A percentile compares a stretch with the other conserved stretches of the same genome.
Evolutionary conservation across 352 stramenopile species (phyloP).

Genomic region (Peronospora tabacina): DNA sequence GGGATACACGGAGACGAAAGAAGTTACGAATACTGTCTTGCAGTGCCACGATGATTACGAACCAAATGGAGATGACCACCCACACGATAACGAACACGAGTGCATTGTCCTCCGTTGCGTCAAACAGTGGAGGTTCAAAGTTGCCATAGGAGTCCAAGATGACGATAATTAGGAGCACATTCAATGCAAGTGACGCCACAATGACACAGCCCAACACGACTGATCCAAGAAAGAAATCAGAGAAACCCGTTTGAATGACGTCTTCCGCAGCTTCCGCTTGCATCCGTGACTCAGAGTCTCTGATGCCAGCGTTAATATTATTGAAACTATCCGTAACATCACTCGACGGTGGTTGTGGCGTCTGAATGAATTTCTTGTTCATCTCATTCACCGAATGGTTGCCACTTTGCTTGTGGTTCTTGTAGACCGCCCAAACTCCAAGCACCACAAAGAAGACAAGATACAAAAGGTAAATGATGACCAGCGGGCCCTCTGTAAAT

Average conservation of each 20-base stretch:
- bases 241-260: constrained; percentile 25
- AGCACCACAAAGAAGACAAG: constrained; percentile 30
- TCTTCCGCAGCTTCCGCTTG: background rate
- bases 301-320: background rate
- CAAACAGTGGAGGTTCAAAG: constrained; percentile 26
- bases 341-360: background rate
- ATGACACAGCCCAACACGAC: constrained; percentile 24
- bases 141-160: constrained; percentile 35
- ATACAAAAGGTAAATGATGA: constrained; percentile 29
- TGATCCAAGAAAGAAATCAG: constrained; percentile 9
- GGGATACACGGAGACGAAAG: constrained; percentile 20
- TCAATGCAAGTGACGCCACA: background rate
- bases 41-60: constrained; percentile 23
- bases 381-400: constrained; percentile 28
- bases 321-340: background rate
- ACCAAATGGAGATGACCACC: constrained; percentile 23
- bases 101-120: constrained; percentile 17
- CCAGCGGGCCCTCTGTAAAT: constrained; percentile 20
- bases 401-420: constrained; percentile 18
- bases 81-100: constrained; percentile 33
- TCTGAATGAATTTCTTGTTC: constrained; percentile 13
- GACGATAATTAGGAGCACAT: constrained; percentile 26
- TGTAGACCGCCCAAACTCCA: constrained; percentile 16
- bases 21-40: constrained; percentile 27
- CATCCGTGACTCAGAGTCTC: background rate